Percentiles rank a stretch among this genome's conserved stretches.
phyloP scores from a whole-genome alignment of 2,329 filamentous ascomycete genomes.

The Myriosclerotinia scirpicola region DNA sequence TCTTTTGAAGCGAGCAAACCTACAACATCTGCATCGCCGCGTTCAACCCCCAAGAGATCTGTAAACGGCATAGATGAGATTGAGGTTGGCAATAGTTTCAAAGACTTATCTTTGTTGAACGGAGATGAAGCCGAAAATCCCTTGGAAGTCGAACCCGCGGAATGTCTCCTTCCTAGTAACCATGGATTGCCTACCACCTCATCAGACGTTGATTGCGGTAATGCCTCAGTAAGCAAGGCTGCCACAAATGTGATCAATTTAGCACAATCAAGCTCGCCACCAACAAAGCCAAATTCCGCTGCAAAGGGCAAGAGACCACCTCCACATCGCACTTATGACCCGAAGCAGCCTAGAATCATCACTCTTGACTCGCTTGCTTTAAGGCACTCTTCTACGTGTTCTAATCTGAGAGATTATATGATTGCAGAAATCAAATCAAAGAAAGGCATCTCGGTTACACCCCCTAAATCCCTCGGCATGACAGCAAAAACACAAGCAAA shows the following conservation, averaged over 20 bases:
- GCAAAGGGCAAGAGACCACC: slow-evolving; percentile 38
- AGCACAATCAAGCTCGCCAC: slow-evolving; percentile 14
- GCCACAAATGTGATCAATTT: slow-evolving; percentile 4
- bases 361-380: slow-evolving; percentile 82
- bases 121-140: not conserved
- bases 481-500: slow-evolving; percentile 55
- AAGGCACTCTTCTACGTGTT: slow-evolving; percentile 62
- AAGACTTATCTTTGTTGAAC: not conserved
- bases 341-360: slow-evolving; percentile 68
- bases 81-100: not conserved
- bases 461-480: slow-evolving; percentile 49
- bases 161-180: not conserved
- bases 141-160: not conserved
- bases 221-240: not conserved
- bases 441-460: slow-evolving; percentile 43
- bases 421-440: slow-evolving; percentile 68
- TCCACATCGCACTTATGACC: slow-evolving; percentile 47
- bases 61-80: not conserved
- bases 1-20: slow-evolving; percentile 4
- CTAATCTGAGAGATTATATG: slow-evolving; percentile 74
- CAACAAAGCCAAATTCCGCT: slow-evolving; percentile 29
- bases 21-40: not conserved
- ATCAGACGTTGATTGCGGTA: not conserved
- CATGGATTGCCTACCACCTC: not conserved
- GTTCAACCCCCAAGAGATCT: not conserved